Base-by-base conservation (phyloP, 108 stramenopile species). In the Cyclotella atomus region DNA sequence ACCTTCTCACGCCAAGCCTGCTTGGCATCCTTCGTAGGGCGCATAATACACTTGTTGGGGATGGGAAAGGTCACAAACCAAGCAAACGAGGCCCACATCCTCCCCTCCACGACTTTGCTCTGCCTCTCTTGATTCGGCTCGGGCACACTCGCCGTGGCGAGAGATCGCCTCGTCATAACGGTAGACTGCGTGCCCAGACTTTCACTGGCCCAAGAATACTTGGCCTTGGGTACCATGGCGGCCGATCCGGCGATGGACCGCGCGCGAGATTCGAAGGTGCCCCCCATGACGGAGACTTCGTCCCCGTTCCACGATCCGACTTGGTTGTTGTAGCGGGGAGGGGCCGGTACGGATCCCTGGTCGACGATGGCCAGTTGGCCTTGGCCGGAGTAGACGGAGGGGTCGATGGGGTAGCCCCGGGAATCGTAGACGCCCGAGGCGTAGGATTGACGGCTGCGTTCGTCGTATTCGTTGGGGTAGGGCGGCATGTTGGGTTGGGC, bases 1-100 rank as follows among this genome's bases (percentile, higher is more conserved):
- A 83, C 73, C 64, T 77, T 79, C 50, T 79, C 84, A 59, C 84
- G 65, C 81, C 81, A 85, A 21, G 84, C 84, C 59, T 82, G 84
- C 71, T 83, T 82, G 35, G 84, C 77, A n/a, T 55, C 76, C 19
- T 64, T 65, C 43, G 71, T 79, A 29, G 65, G 55, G 15, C 68
- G 47, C 61, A 64, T 60, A 41, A 84, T 80, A 41, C 72, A 76
- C 29, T 49, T 53, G 62, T 78, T 79, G 55, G 79, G 83, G 21
- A 84, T 68, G 45, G 77, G 61, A 63, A 75, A 84, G 15, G 83
- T 84, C 3, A 66, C 43, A 24, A 63, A 49, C 57, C 70, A 71
- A 16, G 82, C 67, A 63, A 77, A 73, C 38, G 61, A 68, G 2
- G 71, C 71, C 82, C 82, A 83, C 19, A 71, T 29, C 17, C 75